Percentiles rank a stretch among this genome's conserved stretches.
phyloP scores from a whole-genome alignment of 1,284 basidiomycete species.

The Neotropicomus parvogracilis region DNA sequence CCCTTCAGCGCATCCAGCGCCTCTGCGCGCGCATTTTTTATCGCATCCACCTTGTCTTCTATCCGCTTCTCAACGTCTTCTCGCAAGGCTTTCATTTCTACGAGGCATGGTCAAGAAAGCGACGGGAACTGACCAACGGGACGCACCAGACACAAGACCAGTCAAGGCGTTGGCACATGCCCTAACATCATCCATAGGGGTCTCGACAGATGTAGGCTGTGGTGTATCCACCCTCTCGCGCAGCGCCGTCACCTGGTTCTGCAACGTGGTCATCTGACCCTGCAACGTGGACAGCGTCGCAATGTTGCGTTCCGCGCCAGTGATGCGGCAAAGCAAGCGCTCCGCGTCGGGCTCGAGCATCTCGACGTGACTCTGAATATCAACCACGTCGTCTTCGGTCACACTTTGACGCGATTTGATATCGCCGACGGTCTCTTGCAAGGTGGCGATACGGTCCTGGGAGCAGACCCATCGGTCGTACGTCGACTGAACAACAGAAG shows the following conservation, averaged over 20 bases:
- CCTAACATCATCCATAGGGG: slow-evolving; percentile 26
- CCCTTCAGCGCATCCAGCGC: slow-evolving; percentile 27
- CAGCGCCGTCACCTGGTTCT: slow-evolving; percentile 37
- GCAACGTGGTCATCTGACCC: slow-evolving; percentile 21
- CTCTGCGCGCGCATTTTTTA: slow-evolving; percentile 28
- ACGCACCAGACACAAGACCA: slow-evolving; percentile 32
- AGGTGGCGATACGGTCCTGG: slow-evolving; percentile 25
- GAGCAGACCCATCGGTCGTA: slow-evolving; percentile 3
- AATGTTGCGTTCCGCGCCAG: slow-evolving; percentile 31
- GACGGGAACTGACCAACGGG: neutral
- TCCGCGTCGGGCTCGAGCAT: slow-evolving; percentile 37
- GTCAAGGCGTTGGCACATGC: slow-evolving; percentile 29
- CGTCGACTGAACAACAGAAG: neutral
- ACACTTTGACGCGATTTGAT: slow-evolving; percentile 26
- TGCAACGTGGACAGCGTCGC: slow-evolving; percentile 39
- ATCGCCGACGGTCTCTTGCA: slow-evolving; percentile 21
- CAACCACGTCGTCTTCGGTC: slow-evolving; percentile 38
- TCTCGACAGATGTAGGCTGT: slow-evolving; percentile 11
- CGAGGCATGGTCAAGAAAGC: slow-evolving; percentile 10
- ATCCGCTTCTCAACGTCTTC: slow-evolving; percentile 34
- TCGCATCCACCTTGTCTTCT: slow-evolving; percentile 30
- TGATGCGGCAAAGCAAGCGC: slow-evolving; percentile 31
- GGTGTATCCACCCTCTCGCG: slow-evolving; percentile 31
- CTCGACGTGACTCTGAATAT: slow-evolving; percentile 42
- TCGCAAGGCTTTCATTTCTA: slow-evolving; percentile 36